phyloP scores from a whole-genome alignment of 495 filamentous ascomycete genomes.

The Massariosphaeria phaeospora region DNA sequence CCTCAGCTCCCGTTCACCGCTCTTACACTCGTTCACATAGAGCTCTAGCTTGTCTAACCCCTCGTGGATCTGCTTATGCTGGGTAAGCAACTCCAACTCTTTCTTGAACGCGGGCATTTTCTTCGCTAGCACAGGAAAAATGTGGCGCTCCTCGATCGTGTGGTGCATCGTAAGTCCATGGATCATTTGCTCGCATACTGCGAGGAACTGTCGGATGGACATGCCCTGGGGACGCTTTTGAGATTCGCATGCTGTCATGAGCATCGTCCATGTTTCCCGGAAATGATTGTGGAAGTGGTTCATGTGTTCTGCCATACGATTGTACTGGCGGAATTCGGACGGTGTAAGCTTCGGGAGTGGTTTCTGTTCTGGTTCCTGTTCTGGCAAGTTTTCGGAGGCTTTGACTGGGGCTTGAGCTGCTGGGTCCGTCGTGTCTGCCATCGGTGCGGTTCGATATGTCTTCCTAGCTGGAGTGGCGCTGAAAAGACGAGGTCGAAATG shows the following conservation, averaged over 20 bases:
- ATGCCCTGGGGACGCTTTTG: conserved; percentile 53
- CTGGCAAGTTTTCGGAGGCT: background rate
- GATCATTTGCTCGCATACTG: conserved; percentile 59
- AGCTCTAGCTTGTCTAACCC: conserved; percentile 68
- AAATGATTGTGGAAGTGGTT: conserved; percentile 69
- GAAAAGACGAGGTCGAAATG: too few relatives aligned
- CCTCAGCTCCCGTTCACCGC: conserved; percentile 63
- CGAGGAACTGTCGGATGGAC: conserved; percentile 60
- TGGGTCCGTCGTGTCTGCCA: background rate
- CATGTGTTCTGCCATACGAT: conserved; percentile 73
- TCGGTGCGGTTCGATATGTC: background rate
- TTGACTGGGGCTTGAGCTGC: background rate
- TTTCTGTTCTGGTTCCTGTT: background rate
- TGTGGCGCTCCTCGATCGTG: conserved; percentile 73
- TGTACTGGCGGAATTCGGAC: conserved; percentile 60
- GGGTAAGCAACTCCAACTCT: conserved; percentile 62
- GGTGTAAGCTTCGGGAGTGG: conserved; percentile 48
- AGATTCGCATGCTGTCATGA: conserved; percentile 56
- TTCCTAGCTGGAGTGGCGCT: too few relatives aligned
- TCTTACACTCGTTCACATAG: conserved; percentile 61
- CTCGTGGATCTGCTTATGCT: conserved; percentile 76
- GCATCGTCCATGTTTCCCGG: conserved; percentile 62
- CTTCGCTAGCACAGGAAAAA: conserved; percentile 71
- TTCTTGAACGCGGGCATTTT: conserved; percentile 77
- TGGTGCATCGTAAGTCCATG: conserved; percentile 72